These are phyloP conservation scores for Gyrodon lividus DNA, from an alignment of 768 basidiomycete species.

Conservation along the genomic window DNA sequence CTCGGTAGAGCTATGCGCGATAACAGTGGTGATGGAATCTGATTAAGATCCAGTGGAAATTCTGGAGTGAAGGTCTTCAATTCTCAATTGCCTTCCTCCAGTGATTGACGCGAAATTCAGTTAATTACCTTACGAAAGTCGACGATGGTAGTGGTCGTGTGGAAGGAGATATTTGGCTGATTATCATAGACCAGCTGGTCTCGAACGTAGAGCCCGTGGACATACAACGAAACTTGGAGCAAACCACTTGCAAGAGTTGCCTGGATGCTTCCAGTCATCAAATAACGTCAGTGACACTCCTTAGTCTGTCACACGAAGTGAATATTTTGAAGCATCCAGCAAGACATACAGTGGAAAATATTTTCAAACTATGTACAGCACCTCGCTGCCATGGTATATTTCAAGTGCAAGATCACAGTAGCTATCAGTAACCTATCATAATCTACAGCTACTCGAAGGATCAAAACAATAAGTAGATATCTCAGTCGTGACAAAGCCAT, in stretches of 20 bases:
- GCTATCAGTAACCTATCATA: constrained; percentile 8
- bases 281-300: too few species aligned
- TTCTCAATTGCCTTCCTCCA: too few species aligned
- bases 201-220: background rate
- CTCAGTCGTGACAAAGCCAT: constrained; percentile 6
- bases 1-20: too few species aligned
- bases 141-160: background rate
- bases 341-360: background rate
- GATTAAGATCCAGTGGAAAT: too few species aligned
- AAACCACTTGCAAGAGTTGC: too few species aligned
- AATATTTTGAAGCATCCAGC: too few species aligned
- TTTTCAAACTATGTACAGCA: constrained; percentile 11
- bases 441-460: constrained; percentile 17
- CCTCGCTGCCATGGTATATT: constrained; percentile 6
- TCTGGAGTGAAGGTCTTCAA: too few species aligned
- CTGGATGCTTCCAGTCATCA: background rate
- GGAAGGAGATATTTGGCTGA: background rate
- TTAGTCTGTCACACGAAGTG: too few species aligned
- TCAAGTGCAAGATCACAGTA: constrained; percentile 1
- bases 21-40: background rate
- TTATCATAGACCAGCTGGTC: background rate
- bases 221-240: background rate
- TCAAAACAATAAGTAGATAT: background rate
- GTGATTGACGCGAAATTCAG: background rate
- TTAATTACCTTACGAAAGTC: background rate